Conservation (phyloP, 2,329 filamentous ascomycete species). For the Magnaporthiopsis poae region DNA sequence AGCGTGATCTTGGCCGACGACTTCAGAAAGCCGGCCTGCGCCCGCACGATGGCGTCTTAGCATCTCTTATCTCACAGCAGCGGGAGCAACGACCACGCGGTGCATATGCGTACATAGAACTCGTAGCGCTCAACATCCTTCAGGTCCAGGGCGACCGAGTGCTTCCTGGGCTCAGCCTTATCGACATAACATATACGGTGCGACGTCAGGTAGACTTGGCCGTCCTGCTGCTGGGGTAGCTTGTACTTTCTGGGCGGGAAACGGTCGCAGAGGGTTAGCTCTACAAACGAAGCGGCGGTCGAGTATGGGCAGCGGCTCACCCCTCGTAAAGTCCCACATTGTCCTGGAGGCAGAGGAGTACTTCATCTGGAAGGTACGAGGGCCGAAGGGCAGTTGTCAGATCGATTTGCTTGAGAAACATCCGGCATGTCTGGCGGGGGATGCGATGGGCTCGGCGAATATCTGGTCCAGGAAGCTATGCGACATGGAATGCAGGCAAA, state of each 20-base stretch:
- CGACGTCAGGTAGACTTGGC: slow-evolving; percentile 91
- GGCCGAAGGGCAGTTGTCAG: slow-evolving; percentile 93
- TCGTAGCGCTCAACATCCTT: slow-evolving; percentile 87
- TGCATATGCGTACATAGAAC: slow-evolving; percentile 56
- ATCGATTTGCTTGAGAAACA: slow-evolving; percentile 94
- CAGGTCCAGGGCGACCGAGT: slow-evolving; percentile 75
- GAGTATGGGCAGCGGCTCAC: slow-evolving; percentile 41
- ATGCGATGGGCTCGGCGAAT: neutral
- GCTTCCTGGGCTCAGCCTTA: slow-evolving; percentile 70
- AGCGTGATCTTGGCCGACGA: slow-evolving; percentile 90
- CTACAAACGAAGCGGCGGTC: neutral
- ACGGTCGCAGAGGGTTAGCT: neutral
- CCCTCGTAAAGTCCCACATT: slow-evolving; percentile 95
- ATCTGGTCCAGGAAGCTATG: neutral
- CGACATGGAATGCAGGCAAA: no score
- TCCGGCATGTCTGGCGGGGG: slow-evolving; percentile 48
- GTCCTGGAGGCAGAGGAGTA: slow-evolving; percentile 91
- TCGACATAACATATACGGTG: slow-evolving; percentile 94
- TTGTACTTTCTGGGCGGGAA: slow-evolving; percentile 68
- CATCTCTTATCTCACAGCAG: slow-evolving; percentile 2
- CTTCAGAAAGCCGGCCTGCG: slow-evolving; percentile 78
- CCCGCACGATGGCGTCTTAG: slow-evolving; percentile 13
- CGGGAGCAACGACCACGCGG: neutral
- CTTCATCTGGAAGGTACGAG: slow-evolving; percentile 84
- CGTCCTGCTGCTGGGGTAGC: slow-evolving; percentile 85